Conservation (phyloP, 2,329 filamentous ascomycete species). For the Fusarium subtropicale region DNA sequence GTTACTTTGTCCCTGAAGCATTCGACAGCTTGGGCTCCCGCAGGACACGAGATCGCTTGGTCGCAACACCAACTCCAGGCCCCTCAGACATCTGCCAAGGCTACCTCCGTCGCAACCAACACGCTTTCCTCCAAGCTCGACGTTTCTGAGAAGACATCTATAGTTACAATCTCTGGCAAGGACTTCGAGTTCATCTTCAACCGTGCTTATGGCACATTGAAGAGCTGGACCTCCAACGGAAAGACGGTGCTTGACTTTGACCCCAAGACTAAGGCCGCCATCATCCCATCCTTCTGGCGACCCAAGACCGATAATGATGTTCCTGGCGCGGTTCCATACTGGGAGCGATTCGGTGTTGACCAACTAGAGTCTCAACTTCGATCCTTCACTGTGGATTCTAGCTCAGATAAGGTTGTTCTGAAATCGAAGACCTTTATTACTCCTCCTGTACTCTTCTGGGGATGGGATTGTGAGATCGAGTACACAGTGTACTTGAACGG, state of each 20-base stretch:
- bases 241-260: slow-evolving; percentile 52
- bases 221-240: slow-evolving; percentile 54
- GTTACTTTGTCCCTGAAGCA: slow-evolving; percentile 58
- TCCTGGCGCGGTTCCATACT: slow-evolving; percentile 65
- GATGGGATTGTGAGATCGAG: slow-evolving; percentile 59
- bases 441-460: slow-evolving; percentile 72
- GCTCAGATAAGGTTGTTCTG: slow-evolving; percentile 60
- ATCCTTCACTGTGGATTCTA: slow-evolving; percentile 52
- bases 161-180: slow-evolving; percentile 33
- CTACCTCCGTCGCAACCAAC: neutral
- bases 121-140: slow-evolving; percentile 40
- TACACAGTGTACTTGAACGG: slow-evolving; percentile 65
- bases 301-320: slow-evolving; percentile 74
- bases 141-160: slow-evolving; percentile 24
- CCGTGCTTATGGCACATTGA: slow-evolving; percentile 57
- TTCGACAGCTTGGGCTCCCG: slow-evolving; percentile 62
- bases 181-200: slow-evolving; percentile 59
- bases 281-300: slow-evolving; percentile 68
- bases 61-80: slow-evolving; percentile 58
- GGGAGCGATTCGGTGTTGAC: slow-evolving; percentile 65
- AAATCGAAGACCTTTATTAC: slow-evolving; percentile 66
- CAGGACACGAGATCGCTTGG: slow-evolving; percentile 67
- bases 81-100: neutral
- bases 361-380: slow-evolving; percentile 60
- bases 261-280: slow-evolving; percentile 52